Evolutionary conservation across 1,139 yeast genomes (phyloP).

Genomic region (Trichomonascaceae sp.): DNA sequence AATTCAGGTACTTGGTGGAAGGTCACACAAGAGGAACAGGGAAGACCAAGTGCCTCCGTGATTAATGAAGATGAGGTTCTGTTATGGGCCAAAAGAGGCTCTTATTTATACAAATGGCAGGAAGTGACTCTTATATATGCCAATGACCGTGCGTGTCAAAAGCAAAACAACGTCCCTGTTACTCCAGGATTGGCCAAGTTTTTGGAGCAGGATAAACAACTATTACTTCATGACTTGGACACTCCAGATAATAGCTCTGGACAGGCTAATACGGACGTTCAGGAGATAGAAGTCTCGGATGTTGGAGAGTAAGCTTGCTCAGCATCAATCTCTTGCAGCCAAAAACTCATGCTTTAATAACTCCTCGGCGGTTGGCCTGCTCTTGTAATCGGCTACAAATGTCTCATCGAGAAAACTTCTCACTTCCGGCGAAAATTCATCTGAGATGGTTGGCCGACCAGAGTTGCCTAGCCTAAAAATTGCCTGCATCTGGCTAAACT

Average conservation of each 20-base stretch:
- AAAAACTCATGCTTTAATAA: conserved; percentile 52
- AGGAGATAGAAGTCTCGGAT: background rate
- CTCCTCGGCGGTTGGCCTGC: conserved; percentile 69
- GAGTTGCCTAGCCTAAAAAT: conserved; percentile 86
- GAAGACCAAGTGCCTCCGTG: conserved; percentile 11
- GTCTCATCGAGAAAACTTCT: conserved; percentile 58
- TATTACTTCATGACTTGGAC: conserved; percentile 3
- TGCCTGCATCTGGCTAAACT: conserved; percentile 93
- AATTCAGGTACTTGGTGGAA: conserved; percentile 16
- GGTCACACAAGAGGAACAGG: conserved; percentile 11
- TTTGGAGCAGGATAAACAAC: conserved; percentile 16
- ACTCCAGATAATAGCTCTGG: background rate
- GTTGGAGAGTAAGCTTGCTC: background rate
- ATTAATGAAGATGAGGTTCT: conserved; percentile 19
- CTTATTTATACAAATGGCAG: conserved; percentile 20
- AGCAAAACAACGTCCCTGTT: conserved; percentile 13
- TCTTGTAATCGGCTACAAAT: conserved; percentile 66
- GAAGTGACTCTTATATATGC: conserved; percentile 26
- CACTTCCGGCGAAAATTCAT: conserved; percentile 67
- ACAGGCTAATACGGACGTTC: background rate
- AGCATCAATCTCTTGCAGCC: background rate
- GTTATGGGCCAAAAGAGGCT: conserved; percentile 21
- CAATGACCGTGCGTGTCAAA: conserved; percentile 20
- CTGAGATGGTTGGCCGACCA: conserved; percentile 68
- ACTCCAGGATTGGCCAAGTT: conserved; percentile 17